phyloP scores from a whole-genome alignment of 495 filamentous ascomycete species.

The Talaromyces thailandensis region DNA sequence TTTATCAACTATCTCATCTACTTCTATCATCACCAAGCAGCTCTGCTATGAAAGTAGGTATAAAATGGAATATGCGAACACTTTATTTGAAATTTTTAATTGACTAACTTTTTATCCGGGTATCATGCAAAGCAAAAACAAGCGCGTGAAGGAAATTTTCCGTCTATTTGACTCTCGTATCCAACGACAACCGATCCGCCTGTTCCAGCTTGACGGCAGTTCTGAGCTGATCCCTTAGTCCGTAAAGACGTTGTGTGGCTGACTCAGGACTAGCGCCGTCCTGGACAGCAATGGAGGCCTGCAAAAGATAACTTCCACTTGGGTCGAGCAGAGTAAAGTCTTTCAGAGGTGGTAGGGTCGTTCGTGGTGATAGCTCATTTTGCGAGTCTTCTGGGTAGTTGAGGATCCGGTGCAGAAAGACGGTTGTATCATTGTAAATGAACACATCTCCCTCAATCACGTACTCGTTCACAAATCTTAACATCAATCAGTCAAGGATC shows the following conservation, averaged over 20 bases:
- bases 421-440: constrained; percentile 35
- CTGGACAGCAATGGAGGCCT: constrained; percentile 37
- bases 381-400: constrained; percentile 24
- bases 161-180: constrained; percentile 50
- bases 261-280: constrained; percentile 43
- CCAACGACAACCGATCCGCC: constrained; percentile 54
- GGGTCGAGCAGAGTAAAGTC: constrained; percentile 33
- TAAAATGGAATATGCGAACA: neutral
- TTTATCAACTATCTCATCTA: neutral
- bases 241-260: constrained; percentile 49
- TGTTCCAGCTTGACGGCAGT: constrained; percentile 55
- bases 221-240: constrained; percentile 52
- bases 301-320: constrained; percentile 42
- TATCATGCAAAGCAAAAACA: neutral
- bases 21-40: neutral
- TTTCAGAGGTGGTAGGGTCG: constrained; percentile 22
- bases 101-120: neutral
- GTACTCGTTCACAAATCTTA: constrained; percentile 41
- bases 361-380: constrained; percentile 20
- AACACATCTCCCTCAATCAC: constrained; percentile 40
- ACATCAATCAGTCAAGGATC: constrained; percentile 6
- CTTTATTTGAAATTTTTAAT: neutral
- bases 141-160: neutral
- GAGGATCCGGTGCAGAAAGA: constrained; percentile 38
- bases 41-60: neutral